Evolutionary conservation across 306 rosid genomes (phyloP), one percentile per base, ranked within the genome.

Genomic region (Cucumis melo): DNA sequence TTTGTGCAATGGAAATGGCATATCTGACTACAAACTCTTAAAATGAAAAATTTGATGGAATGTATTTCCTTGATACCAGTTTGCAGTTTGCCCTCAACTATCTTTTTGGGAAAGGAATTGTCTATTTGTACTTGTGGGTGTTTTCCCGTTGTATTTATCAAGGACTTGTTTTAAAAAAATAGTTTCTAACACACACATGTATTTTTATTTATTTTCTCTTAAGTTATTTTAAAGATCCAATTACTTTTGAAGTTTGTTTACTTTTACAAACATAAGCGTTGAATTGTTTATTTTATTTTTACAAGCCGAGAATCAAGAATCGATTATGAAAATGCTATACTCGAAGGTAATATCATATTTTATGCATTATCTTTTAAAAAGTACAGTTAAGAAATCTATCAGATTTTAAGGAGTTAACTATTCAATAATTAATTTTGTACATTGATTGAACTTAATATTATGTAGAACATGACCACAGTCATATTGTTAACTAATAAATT

Each of bases 1-100:
- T 83, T 46, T 86, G 85, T 87, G 83, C 86, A 78, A 23, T 84
- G 78, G 83, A 55, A 57, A 44, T 71, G 75, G 20, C 56, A 9
- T 50, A 19, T 73, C 39, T 32, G 44, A 53, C 32, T 27, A 48
- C 41, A 73, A 29, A 27, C 44, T 73, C 62, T 53, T 73, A 10
- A 73, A 66, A 73, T 1, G 62, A 73, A 73, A n/a, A 51, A 32
- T 73, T 24, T 50, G 56, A 23, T 44, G 38, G 39, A 23, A 21
- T 48, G 1, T 20, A 44, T 39, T 67, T 41, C 32, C 73, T 39
- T n/a, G 19, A 66, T 19, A 36, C 72, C 44, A 65, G 44, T 65
- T 65, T 65, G 50, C 44, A 65, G 44, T 65, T 65, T 65, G 29
- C 6, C 68, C 42, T 16, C 44, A 32, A 62, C 72, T 3, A 36